These are phyloP conservation scores for Stagonosporopsis cucurbitacearum DNA, from an alignment of 2,329 filamentous ascomycete species.

Conservation along the genomic window DNA sequence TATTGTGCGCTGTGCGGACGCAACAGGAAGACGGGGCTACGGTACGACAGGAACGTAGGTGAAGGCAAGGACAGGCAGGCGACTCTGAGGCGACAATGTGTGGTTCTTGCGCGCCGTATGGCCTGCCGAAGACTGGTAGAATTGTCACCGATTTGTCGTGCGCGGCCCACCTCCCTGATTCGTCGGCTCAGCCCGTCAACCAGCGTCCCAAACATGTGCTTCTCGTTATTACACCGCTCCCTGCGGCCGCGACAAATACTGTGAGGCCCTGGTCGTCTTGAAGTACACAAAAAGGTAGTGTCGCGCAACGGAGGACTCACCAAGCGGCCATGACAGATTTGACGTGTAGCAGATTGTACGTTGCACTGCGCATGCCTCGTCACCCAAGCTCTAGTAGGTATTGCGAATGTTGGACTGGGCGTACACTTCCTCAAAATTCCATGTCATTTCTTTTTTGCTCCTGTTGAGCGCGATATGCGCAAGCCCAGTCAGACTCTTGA, in stretches of 20 bases:
- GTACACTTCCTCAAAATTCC: background rate
- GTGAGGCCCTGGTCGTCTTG: constrained; percentile 1
- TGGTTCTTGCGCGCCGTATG: constrained; percentile 14
- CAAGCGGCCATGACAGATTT: constrained; percentile 9
- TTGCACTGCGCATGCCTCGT: constrained; percentile 24
- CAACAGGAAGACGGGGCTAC: constrained; percentile 32
- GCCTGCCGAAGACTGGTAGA: constrained; percentile 16
- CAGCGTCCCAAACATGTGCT: constrained; percentile 5
- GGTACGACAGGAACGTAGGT: constrained; percentile 33
- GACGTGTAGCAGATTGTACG: constrained; percentile 17
- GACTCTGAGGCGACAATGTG: constrained; percentile 17
- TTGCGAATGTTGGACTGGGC: constrained; percentile 3
- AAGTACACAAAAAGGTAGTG: constrained; percentile 4
- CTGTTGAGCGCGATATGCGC: background rate
- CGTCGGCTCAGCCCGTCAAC: constrained; percentile 5
- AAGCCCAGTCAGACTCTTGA: background rate
- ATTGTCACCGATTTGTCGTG: constrained; percentile 19
- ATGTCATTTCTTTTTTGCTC: background rate
- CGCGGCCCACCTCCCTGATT: constrained; percentile 16
- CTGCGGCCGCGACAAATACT: constrained; percentile 10
- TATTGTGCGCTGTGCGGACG: constrained; percentile 26
- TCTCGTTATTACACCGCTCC: constrained; percentile 11
- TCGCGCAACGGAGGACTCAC: constrained; percentile 9
- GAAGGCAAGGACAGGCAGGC: constrained; percentile 19
- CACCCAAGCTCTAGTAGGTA: constrained; percentile 4